Base-by-base conservation (phyloP, 179 eudicot genomes). In the Gypsophila paniculata region DNA sequence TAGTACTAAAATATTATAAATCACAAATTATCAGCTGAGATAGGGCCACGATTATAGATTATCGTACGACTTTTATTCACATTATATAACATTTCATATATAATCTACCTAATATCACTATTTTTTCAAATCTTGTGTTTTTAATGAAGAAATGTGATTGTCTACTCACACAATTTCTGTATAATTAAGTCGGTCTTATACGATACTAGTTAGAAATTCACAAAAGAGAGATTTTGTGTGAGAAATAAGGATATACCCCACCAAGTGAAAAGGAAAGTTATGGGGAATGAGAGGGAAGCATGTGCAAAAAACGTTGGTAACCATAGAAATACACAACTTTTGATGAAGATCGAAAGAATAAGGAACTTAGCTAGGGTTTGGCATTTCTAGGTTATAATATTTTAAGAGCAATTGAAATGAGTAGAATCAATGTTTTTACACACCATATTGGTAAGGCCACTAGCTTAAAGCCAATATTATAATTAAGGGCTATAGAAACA, bases 231-330 rank as follows among this genome's bases (percentile, higher is more conserved):
- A 65, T 46, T 48, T 67, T 59, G 71, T 66, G 72, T 49, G 62
- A 64, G 72, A 19, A 70, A 67, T 61, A 61, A 39, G 44, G 2
- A 17, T 11, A 17, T 11, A 67, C 78, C 81, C 78, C 75, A 75
- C 73, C 68, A 79, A 79, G 25, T 69, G 75, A 73, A 74, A 71
- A 75, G 57, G 71, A 71, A 21, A 8, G 73, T 75, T 66, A 77
- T 81, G 76, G 82, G 84, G 80, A 79, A 77, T 74, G 80, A 79
- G 85, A 83, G 82, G 86, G 77, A 21, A 58, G 88, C 88, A 86
- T 85, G 86, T 84, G 90, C 83, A 79, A 63, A 49, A 77, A 82
- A 79, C 82, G 75, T 79, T 83, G 82, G 79, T 77, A 74, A 78
- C 74, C 78, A 73, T 70, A 55, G 69, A 72, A 57, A 55, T 70